Evolutionary conservation across 2,329 filamentous ascomycete genomes (phyloP), one percentile per base, ranked within the genome.

Genomic region (Phialemonium atrogriseum): DNA sequence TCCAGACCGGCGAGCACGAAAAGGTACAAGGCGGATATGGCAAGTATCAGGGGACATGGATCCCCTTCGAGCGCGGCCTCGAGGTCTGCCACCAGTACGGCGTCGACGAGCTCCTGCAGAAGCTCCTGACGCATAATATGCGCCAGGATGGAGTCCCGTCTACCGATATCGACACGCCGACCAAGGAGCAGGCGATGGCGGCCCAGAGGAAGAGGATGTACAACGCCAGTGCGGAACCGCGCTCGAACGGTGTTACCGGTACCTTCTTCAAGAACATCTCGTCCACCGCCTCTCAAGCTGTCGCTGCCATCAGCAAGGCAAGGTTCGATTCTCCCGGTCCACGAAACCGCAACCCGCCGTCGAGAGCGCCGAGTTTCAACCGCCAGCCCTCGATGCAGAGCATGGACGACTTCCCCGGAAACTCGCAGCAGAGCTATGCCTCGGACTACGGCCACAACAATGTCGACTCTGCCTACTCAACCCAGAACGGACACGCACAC

Each of bases 31-130:
- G 91, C 20, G 91, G 91, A 5, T 98, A 98, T 51, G 91, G 91
- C 43, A 96, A 96, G 64, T 98, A 98, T 51, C 91, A 98, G 64
- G 91, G 91, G 34, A 98, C 91, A 3, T 98, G 91, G 91, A 94
- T 98, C 51, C 85, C 83, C 50, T 96, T 94, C 51, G 83, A 89
- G 30, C 78, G 89, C 39, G 91, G 89, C 2, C 72, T 93, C 27
- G 86, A 95, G 51, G 89, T 98, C 47, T 96, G 91, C 57, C 78
- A 83, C 24, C 75, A 80, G 43, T 82, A 82, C 45, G 76, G 73
- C 9, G 84, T 91, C 19, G 83, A 89, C 54, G 84, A 89, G 41
- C 48, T 85, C 5, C 61, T 91, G 28, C 71, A 76, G 14, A 82
- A 83, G 11, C 67, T 91, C 5, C 60, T 91, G 33, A 85, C 82